Percentiles rank a stretch among this genome's conserved stretches.
These are phyloP conservation scores for Ganoderma lingzhi DNA, from an alignment of 1,284 basidiomycete genomes.

Conservation along the genomic window DNA sequence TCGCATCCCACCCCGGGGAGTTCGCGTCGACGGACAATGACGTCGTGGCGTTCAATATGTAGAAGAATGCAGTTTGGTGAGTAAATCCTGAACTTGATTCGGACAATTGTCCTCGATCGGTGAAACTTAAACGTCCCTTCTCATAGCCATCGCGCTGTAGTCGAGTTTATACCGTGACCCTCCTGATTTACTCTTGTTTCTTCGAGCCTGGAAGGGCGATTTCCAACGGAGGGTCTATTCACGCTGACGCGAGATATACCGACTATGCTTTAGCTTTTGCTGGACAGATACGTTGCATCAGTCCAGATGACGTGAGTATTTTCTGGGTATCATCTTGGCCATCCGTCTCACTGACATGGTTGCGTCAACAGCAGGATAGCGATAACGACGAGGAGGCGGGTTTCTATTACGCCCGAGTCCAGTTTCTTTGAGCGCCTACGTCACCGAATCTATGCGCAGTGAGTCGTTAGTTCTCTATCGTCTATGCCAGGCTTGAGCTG, in stretches of 20 bases:
- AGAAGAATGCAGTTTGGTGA: background rate
- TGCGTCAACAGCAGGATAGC: too few relatives aligned
- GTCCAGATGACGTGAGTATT: background rate
- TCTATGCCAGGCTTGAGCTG: background rate
- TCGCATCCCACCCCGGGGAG: background rate
- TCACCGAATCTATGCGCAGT: background rate
- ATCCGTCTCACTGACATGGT: too few relatives aligned
- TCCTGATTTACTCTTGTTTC: too few relatives aligned
- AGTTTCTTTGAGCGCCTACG: background rate
- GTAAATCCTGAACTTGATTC: background rate
- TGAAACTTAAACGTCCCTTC: background rate
- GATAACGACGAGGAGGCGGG: too few relatives aligned
- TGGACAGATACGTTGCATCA: background rate
- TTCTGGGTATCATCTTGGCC: too few relatives aligned
- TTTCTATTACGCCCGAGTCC: background rate
- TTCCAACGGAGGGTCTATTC: too few relatives aligned
- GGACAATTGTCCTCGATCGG: background rate
- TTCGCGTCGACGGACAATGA: background rate
- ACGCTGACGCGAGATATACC: background rate
- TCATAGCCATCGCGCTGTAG: background rate
- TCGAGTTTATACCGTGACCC: background rate
- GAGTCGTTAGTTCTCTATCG: background rate
- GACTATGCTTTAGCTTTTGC: background rate
- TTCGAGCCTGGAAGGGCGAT: too few relatives aligned
- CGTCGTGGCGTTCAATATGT: background rate